A percentile compares a stretch with the other conserved stretches of the same genome.
Conservation (phyloP, 129 eudicot species). For the Saposhnikovia divaricata region DNA sequence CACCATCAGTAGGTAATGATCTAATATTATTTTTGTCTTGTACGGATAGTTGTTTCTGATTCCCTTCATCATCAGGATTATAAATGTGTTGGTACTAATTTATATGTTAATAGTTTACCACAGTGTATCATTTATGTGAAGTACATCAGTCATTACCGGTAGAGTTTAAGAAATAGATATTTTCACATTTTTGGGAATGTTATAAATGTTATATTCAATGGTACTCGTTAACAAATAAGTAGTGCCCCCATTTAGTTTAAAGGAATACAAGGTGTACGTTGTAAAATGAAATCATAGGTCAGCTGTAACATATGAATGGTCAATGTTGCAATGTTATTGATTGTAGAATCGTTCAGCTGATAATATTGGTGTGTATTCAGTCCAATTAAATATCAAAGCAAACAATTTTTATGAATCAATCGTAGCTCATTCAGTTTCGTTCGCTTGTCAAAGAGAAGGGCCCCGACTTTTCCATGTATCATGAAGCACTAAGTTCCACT, state of each 20-base stretch:
- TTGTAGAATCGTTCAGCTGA: background rate
- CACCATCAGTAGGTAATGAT: constrained; percentile 66
- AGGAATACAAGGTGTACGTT: background rate
- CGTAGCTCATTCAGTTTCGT: background rate
- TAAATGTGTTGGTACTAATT: background rate
- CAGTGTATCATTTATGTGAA: background rate
- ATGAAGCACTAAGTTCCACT: background rate
- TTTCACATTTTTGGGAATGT: background rate
- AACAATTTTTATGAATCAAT: background rate
- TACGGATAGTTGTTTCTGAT: background rate
- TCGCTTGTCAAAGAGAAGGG: background rate
- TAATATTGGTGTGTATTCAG: background rate
- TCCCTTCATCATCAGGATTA: background rate
- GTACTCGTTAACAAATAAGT: background rate
- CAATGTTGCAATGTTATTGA: background rate
- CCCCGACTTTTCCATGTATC: background rate
- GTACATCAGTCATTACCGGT: background rate
- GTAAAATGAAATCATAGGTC: background rate
- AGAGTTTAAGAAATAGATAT: background rate
- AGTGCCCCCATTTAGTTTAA: background rate
- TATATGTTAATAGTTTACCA: background rate
- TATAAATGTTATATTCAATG: background rate
- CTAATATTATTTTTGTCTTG: background rate
- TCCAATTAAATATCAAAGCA: background rate
- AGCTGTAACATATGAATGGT: background rate